Evolutionary conservation across 208 protist species (phyloP).

Genomic region (Acanthamoeba lenticulata): DNA sequence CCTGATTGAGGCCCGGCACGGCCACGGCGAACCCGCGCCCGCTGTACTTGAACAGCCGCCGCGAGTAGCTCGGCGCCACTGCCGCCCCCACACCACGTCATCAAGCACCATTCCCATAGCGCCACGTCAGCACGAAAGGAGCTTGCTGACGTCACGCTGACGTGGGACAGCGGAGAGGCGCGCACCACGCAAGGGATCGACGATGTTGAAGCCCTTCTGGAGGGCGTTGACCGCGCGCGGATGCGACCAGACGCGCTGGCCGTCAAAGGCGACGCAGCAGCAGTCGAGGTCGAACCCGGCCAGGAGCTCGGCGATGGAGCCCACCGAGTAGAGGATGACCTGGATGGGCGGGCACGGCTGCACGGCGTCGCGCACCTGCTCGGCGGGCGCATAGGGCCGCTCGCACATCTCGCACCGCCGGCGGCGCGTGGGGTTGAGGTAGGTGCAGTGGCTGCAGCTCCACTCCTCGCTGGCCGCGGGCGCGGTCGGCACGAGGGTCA

Average conservation of each 20-base stretch:
- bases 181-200: conserved; percentile 20
- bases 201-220: conserved; percentile 56
- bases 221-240: conserved; percentile 26
- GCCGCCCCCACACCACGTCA: too few species aligned
- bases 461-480: not conserved
- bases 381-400: conserved; percentile 14
- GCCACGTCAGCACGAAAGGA: too few species aligned
- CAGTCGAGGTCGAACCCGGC: conserved; percentile 64
- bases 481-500: conserved; percentile 45
- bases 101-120: too few species aligned
- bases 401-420: conserved; percentile 21
- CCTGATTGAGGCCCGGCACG: conserved; percentile 41
- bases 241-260: conserved; percentile 10
- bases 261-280: conserved; percentile 59
- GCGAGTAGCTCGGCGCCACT: conserved; percentile 43
- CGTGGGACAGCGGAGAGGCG: not conserved
- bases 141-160: too few species aligned
- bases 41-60: conserved; percentile 56
- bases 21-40: conserved; percentile 20
- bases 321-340: conserved; percentile 62
- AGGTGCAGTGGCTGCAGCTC: conserved; percentile 62
- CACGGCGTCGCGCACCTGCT: not conserved
- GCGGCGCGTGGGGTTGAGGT: not conserved
- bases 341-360: conserved; percentile 41
- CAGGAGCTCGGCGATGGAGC: conserved; percentile 47